Conservation (phyloP, 371 early-diverging fungal species). For the Choanephora cucurbitarum region DNA sequence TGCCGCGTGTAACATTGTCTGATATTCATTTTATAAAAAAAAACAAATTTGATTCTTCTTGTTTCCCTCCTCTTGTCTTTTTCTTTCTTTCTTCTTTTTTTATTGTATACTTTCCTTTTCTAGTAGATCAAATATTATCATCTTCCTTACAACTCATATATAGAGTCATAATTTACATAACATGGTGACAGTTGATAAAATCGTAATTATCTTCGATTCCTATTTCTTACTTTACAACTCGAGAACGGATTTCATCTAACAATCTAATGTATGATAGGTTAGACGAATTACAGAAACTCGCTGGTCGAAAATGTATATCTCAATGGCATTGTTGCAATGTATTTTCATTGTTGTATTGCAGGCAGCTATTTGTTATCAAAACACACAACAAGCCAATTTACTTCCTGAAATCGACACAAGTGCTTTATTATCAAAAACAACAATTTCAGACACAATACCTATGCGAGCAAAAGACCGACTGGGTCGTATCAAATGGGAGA, state of each 20-base stretch:
- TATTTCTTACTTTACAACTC: too few species aligned
- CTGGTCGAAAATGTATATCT: conserved; percentile 32
- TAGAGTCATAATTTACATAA: not conserved
- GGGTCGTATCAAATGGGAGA: conserved; percentile 35
- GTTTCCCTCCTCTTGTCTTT: too few species aligned
- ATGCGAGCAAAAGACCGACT: conserved; percentile 22
- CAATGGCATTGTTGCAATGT: conserved; percentile 28
- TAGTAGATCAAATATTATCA: not conserved
- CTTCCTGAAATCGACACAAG: conserved; percentile 18
- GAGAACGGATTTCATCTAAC: not conserved
- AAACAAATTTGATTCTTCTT: too few species aligned
- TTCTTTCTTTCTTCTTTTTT: too few species aligned
- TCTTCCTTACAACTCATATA: too few species aligned
- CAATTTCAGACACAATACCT: conserved; percentile 7
- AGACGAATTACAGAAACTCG: conserved; percentile 28
- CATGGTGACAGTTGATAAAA: conserved; percentile 36
- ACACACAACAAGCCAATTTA: conserved; percentile 19
- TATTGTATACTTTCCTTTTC: conserved; percentile 9
- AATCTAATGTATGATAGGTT: conserved; percentile 5
- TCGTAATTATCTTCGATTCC: conserved; percentile 21
- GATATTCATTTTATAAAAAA: not conserved
- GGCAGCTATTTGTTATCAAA: conserved; percentile 22
- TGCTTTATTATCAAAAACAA: conserved; percentile 14
- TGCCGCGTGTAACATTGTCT: not conserved
- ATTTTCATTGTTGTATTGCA: conserved; percentile 25